A percentile compares a stretch with the other conserved stretches of the same genome.
These are phyloP conservation scores for Knoxia roxburghii DNA, from an alignment of 257 asterid species.

Conservation along the genomic window DNA sequence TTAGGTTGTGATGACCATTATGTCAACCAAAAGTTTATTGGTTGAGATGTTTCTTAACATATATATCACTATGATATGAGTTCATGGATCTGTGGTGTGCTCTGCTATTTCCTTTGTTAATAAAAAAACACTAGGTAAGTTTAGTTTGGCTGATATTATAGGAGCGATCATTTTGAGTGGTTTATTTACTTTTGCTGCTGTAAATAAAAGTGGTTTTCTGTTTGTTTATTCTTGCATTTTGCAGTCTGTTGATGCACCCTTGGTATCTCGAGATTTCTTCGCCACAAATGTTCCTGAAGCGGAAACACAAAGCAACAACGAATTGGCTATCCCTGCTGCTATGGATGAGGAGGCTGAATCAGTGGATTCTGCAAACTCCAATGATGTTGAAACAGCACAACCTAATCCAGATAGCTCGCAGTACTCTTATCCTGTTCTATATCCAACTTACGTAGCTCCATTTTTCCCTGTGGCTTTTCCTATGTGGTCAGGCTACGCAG, in stretches of 20 bases:
- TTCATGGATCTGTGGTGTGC: not conserved
- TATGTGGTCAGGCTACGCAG: conserved; percentile 55
- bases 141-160: not conserved
- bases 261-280: conserved; percentile 57
- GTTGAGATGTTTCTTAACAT: not conserved
- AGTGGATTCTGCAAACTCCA: conserved; percentile 74
- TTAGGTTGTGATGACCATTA: not conserved
- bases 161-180: not conserved
- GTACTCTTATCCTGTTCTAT: conserved; percentile 59
- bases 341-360: conserved; percentile 82
- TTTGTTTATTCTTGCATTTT: conserved; percentile 15
- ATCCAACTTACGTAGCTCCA: conserved; percentile 81
- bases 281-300: conserved; percentile 42
- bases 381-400: conserved; percentile 38
- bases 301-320: conserved; percentile 49
- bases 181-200: not conserved
- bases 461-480: conserved; percentile 62
- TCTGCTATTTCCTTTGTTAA: not conserved
- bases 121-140: not conserved
- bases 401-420: conserved; percentile 50
- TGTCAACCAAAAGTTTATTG: not conserved
- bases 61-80: not conserved
- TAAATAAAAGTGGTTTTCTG: not conserved
- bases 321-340: conserved; percentile 33
- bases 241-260: conserved; percentile 56